phyloP scores from a whole-genome alignment of 805 yeast genomes.

The Candida yuanshanica region DNA sequence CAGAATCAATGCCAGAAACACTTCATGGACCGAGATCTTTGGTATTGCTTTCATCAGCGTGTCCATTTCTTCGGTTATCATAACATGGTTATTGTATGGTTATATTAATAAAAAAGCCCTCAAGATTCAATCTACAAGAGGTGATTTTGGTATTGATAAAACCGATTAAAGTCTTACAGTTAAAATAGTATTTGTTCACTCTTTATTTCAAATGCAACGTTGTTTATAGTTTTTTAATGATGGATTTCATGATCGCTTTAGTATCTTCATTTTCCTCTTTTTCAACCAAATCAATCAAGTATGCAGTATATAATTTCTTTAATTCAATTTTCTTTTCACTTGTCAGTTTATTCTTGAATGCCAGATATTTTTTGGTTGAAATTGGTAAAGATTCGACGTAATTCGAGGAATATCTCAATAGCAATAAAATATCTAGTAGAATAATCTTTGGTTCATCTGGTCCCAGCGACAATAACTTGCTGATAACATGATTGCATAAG shows the following conservation, averaged over 20 bases:
- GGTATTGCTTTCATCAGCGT: constrained; percentile 4
- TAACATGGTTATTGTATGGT: constrained; percentile 6
- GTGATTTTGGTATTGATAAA: constrained; percentile 8
- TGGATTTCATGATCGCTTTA: constrained; percentile 18
- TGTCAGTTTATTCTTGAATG: constrained; percentile 43
- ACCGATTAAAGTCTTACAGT: constrained; percentile 3
- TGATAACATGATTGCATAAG: constrained; percentile 59
- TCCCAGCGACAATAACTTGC: constrained; percentile 40
- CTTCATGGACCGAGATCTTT: neutral
- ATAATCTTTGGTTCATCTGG: constrained; percentile 35
- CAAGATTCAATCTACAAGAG: constrained; percentile 5
- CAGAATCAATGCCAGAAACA: neutral
- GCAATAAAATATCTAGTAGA: constrained; percentile 55
- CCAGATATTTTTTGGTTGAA: constrained; percentile 64
- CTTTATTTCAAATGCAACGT: neutral
- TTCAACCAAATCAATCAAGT: constrained; percentile 10
- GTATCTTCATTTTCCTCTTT: constrained; percentile 15
- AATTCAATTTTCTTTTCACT: constrained; percentile 29
- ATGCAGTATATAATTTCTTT: constrained; percentile 27
- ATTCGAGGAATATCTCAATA: constrained; percentile 40
- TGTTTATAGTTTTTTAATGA: constrained; percentile 18
- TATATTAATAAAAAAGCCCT: constrained; percentile 7
- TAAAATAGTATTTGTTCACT: neutral
- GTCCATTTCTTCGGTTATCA: constrained; percentile 2
- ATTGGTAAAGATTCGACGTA: constrained; percentile 60